Evolutionary conservation across 345 rosid genomes (phyloP), one percentile per base, ranked within the genome.

Genomic region (Lumnitzera racemosa): DNA sequence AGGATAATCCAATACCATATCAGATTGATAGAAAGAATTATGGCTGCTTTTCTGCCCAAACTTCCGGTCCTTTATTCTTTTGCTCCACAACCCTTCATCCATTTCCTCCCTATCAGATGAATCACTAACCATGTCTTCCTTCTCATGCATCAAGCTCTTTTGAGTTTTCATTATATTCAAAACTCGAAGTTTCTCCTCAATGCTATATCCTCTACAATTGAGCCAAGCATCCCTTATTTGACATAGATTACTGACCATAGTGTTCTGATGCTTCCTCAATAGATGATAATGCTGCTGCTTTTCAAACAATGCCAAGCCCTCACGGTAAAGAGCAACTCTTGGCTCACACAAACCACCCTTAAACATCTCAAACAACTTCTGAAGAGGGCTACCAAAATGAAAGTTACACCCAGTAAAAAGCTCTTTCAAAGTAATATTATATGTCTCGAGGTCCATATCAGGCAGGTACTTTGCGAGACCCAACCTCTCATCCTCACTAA

Each of bases 301-400:
- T 65, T 72, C 76, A 76, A 90, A 86, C 70, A 83, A 81, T 67
- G 48, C 62, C 78, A 81, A 70, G 12, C 96, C 97, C 66, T 94
- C 89, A 15, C 90, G 76, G 70, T 88, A 94, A 71, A 94, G 96
- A 0, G 88, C 86, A 72, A 83, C 96, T 61, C 99, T 86, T 0
- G 99, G 99, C 56, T 94, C 99, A 66, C 96, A 95, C 65, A 90
- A 73, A 12, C 97, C 99, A 59, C 95, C 97, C 62, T 83, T 95
- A 72, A 95, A 61, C 97, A 88, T 86, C 59, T 84, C 83, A 80
- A 90, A 86, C 75, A 95, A 65, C 76, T 74, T 86, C 72, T 77
- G 79, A 56, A 88, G 46, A 8, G 97, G 99, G 69, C 91, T 88
- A 15, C 91, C 91, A 75, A 95, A 95, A 72, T 95, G 97, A 61